A percentile compares a stretch with the other conserved stretches of the same genome.
These are phyloP conservation scores for Diplotaxis tenuifolia DNA, from an alignment of 345 rosid species.

Conservation along the genomic window DNA sequence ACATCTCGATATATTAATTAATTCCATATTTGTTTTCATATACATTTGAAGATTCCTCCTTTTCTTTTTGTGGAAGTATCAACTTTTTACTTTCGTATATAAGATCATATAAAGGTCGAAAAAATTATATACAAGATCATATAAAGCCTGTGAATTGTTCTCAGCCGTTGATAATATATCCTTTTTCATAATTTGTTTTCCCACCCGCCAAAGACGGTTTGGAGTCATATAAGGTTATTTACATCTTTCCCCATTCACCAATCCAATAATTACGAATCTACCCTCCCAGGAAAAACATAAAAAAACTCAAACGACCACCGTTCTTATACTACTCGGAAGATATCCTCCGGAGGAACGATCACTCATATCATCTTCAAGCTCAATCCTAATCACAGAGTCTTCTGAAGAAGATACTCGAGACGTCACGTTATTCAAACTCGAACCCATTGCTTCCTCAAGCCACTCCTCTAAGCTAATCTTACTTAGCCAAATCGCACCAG, in stretches of 20 bases:
- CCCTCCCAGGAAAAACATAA: slow-evolving; percentile 7
- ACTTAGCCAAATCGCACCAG: slow-evolving; percentile 65
- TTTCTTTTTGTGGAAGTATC: slow-evolving; percentile 14
- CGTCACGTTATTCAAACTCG: slow-evolving; percentile 62
- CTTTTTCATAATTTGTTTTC: too few species aligned
- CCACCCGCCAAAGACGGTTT: slow-evolving; percentile 50
- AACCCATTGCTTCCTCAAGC: slow-evolving; percentile 64
- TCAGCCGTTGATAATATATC: slow-evolving; percentile 29
- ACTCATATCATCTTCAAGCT: slow-evolving; percentile 43
- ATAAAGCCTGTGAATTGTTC: slow-evolving; percentile 17
- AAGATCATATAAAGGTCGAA: too few species aligned
- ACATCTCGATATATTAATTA: background rate
- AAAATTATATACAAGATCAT: too few species aligned
- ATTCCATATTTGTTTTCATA: background rate
- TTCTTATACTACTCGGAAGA: slow-evolving; percentile 58
- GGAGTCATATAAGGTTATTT: slow-evolving; percentile 43
- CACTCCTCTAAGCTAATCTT: slow-evolving; percentile 72
- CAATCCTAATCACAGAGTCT: slow-evolving; percentile 49
- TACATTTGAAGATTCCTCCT: slow-evolving; percentile 4
- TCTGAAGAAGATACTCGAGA: slow-evolving; percentile 40
- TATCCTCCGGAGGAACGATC: slow-evolving; percentile 46
- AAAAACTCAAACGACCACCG: slow-evolving; percentile 48
- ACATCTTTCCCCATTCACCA: slow-evolving; percentile 47
- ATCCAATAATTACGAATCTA: slow-evolving; percentile 23
- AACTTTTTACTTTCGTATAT: slow-evolving; percentile 9